Evolutionary conservation across 2,329 filamentous ascomycete genomes (phyloP).

Genomic region (Xylaria sp.): DNA sequence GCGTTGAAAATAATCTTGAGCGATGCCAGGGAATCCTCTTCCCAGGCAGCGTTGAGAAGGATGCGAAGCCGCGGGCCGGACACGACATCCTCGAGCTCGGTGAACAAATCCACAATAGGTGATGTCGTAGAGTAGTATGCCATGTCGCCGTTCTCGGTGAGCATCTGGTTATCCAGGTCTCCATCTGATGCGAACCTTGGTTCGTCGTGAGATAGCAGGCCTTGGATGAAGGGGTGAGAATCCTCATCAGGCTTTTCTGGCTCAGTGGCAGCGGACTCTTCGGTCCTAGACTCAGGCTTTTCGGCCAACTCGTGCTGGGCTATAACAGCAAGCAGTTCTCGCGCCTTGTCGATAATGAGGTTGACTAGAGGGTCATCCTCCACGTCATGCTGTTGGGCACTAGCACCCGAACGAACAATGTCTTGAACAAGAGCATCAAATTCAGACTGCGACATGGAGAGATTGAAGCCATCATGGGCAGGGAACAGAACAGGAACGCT

Average conservation of each 20-base stretch:
- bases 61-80: conserved; percentile 45
- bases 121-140: conserved; percentile 53
- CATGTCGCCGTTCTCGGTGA: conserved; percentile 59
- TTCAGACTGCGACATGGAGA: conserved; percentile 15
- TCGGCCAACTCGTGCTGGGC: conserved; percentile 1
- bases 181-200: neutral
- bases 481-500: conserved; percentile 20
- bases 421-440: conserved; percentile 20
- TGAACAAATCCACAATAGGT: conserved; percentile 59
- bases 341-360: neutral
- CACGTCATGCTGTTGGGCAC: neutral
- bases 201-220: conserved; percentile 36
- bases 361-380: conserved; percentile 5
- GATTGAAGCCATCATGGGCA: conserved; percentile 19
- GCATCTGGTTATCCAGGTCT: conserved; percentile 50
- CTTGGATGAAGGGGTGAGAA: conserved; percentile 44
- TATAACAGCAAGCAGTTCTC: neutral
- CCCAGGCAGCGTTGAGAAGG: conserved; percentile 57
- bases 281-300: neutral
- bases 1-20: conserved; percentile 66
- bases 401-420: neutral
- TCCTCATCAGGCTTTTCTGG: neutral
- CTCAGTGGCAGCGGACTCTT: neutral
- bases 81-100: conserved; percentile 52
- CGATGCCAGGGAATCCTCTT: conserved; percentile 52